A percentile compares a stretch with the other conserved stretches of the same genome.
phyloP scores from a whole-genome alignment of 2,329 filamentous ascomycete species.

The Sporothrix pseudoabietina region DNA sequence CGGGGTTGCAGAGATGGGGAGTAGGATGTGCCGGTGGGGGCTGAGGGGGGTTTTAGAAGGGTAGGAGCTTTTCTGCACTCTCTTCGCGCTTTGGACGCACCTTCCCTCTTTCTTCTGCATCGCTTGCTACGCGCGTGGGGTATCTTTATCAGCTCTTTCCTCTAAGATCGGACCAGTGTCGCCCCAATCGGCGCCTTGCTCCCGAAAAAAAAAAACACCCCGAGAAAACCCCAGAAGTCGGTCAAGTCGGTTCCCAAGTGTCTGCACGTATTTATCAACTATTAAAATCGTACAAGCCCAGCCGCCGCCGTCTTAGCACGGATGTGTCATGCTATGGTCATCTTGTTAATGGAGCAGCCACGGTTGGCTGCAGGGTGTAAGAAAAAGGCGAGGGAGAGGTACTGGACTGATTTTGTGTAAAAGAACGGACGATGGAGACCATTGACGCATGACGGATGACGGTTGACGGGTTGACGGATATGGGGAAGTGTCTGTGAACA shows the following conservation, averaged over 20 bases:
- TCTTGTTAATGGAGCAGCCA: conserved; percentile 23
- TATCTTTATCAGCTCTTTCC: neutral
- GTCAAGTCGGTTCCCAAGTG: neutral
- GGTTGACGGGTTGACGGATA: neutral
- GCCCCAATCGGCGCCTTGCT: conserved; percentile 9
- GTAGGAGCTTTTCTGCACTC: neutral
- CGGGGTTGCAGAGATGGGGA: neutral
- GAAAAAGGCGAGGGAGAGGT: neutral
- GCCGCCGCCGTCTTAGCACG: neutral
- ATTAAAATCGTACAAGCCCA: neutral
- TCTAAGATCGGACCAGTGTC: neutral
- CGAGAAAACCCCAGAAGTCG: neutral
- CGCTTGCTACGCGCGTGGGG: neutral
- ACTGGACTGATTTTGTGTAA: neutral
- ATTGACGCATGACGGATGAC: neutral
- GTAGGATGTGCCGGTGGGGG: conserved; percentile 15
- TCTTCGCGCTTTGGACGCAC: neutral
- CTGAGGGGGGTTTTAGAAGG: too few relatives aligned
- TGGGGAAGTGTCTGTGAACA: neutral
- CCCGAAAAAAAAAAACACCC: neutral
- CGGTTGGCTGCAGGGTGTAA: conserved; percentile 12
- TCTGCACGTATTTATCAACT: too few relatives aligned
- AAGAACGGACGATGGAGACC: neutral
- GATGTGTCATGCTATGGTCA: conserved; percentile 30
- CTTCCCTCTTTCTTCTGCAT: neutral